Evolutionary conservation across 495 filamentous ascomycete species (phyloP), one percentile per base, ranked within the genome.

Genomic region (Lentithecium fluviatile): DNA sequence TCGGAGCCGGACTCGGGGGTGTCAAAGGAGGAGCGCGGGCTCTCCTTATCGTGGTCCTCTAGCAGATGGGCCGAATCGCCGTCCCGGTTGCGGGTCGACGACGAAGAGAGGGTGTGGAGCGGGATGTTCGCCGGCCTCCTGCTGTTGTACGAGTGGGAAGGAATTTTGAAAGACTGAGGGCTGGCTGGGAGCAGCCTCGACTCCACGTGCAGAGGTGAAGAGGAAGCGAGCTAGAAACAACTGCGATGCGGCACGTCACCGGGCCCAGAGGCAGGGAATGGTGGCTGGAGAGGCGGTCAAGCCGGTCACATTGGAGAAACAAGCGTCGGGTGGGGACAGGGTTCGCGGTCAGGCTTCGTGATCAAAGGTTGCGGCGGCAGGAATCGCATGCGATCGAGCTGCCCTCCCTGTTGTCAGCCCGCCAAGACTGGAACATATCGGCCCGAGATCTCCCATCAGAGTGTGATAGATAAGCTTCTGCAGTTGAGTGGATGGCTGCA

Each of bases 1-100:
- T 87, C 85, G 52, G 88, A 90, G 69, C 81, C 84, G 66, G 74
- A 78, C 55, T 85, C 87, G 73, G 77, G 80, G 75, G 76, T 73
- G 52, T 77, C 79, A 58, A 65, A 63, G 17, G 72, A 73, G 11
- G 65, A 66, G 20, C 76, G 81, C 59, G 77, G 78, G 66, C 75
- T 79, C 55, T 71, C 71, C 69, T 76, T 75, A 67, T 84, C 81
- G 70, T 76, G 73, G 58, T 72, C 69, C 21, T 77, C 72, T 56
- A 79, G 59, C 25, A 73, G 62, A 50, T 71, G 68, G 62, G 72
- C 67, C 19, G 73, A 72, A 57, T 74, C 71, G 49, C 62, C 55
- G 67, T 74, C 70, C 43, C 49, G 61, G 24, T 69, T 67, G 52
- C 71, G 71, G 15, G 74, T 68, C 52, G 75, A 75, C 32, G 77